Conservation (phyloP, 805 yeast species). For the Starmerella potacharoeniae region DNA sequence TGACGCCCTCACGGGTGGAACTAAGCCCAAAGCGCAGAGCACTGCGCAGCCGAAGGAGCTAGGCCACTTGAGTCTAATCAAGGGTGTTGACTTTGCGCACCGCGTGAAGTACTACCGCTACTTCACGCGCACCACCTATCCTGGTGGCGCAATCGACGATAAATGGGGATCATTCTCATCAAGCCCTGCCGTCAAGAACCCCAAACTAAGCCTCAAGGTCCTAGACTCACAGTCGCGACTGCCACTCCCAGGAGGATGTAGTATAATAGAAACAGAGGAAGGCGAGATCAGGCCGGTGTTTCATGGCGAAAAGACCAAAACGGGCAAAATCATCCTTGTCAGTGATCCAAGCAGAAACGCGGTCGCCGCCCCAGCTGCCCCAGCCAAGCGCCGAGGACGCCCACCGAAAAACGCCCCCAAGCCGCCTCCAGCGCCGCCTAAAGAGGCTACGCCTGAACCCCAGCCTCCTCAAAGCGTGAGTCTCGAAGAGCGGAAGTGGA, state of each 20-base stretch:
- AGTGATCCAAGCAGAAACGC: slow-evolving; percentile 1
- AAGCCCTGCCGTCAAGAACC: background rate
- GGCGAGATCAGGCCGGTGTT: slow-evolving; percentile 19
- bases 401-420: slow-evolving; percentile 18
- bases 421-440: background rate
- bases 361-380: background rate
- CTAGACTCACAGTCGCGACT: background rate
- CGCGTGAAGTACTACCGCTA: slow-evolving; percentile 62
- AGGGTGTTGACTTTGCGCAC: slow-evolving; percentile 63
- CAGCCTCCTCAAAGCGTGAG: background rate
- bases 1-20: slow-evolving; percentile 36
- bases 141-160: background rate
- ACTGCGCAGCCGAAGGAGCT: slow-evolving; percentile 10
- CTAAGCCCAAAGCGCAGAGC: slow-evolving; percentile 7
- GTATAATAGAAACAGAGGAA: slow-evolving; percentile 5
- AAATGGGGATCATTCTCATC: background rate
- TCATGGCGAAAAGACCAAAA: slow-evolving; percentile 21
- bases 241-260: slow-evolving; percentile 12
- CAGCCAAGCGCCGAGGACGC: slow-evolving; percentile 17
- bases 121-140: slow-evolving; percentile 33
- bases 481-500: background rate
- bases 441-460: background rate
- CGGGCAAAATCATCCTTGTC: slow-evolving; percentile 8
- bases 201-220: slow-evolving; percentile 2
- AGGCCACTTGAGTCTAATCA: slow-evolving; percentile 36